phyloP scores from a whole-genome alignment of 2,329 filamentous ascomycete genomes.

The Didymellaceae sp. region DNA sequence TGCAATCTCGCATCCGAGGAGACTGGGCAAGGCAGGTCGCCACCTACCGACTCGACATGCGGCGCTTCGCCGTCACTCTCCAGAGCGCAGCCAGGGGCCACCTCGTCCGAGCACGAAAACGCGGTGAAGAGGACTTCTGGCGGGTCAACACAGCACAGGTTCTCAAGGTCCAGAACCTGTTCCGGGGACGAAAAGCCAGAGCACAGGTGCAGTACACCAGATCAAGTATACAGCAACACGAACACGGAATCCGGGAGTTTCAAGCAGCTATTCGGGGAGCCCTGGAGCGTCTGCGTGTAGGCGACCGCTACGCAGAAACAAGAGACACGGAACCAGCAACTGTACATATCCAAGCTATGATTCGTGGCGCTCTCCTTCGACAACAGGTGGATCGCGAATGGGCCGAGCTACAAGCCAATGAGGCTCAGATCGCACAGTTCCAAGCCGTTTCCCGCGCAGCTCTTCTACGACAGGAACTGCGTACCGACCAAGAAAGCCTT shows the following conservation, averaged over 20 bases:
- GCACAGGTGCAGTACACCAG: slow-evolving; percentile 55
- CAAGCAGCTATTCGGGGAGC: slow-evolving; percentile 64
- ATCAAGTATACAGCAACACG: slow-evolving; percentile 54
- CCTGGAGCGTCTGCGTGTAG: slow-evolving; percentile 50
- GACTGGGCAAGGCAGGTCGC: slow-evolving; percentile 86
- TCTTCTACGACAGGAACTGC: slow-evolving; percentile 47
- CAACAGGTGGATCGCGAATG: slow-evolving; percentile 57
- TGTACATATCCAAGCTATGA: slow-evolving; percentile 59
- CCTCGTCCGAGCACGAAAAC: slow-evolving; percentile 69
- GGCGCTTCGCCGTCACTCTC: slow-evolving; percentile 75
- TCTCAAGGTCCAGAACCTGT: slow-evolving; percentile 80
- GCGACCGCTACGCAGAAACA: slow-evolving; percentile 65
- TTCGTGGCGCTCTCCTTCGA: slow-evolving; percentile 71
- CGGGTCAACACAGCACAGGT: slow-evolving; percentile 74
- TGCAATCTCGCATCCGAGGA: slow-evolving; percentile 87
- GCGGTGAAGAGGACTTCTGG: slow-evolving; percentile 70
- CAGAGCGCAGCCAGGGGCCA: slow-evolving; percentile 82
- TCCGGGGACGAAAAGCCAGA: slow-evolving; percentile 68
- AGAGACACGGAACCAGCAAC: slow-evolving; percentile 67
- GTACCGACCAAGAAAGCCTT: slow-evolving; percentile 44
- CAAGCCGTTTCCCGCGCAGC: slow-evolving; percentile 53
- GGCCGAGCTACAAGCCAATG: slow-evolving; percentile 53
- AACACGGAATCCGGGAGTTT: slow-evolving; percentile 56
- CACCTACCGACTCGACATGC: slow-evolving; percentile 83
- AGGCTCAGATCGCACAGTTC: slow-evolving; percentile 53